Evolutionary conservation across 805 yeast species (phyloP), one percentile per base, ranked within the genome.

Genomic region (Hanseniaspora lindneri): DNA sequence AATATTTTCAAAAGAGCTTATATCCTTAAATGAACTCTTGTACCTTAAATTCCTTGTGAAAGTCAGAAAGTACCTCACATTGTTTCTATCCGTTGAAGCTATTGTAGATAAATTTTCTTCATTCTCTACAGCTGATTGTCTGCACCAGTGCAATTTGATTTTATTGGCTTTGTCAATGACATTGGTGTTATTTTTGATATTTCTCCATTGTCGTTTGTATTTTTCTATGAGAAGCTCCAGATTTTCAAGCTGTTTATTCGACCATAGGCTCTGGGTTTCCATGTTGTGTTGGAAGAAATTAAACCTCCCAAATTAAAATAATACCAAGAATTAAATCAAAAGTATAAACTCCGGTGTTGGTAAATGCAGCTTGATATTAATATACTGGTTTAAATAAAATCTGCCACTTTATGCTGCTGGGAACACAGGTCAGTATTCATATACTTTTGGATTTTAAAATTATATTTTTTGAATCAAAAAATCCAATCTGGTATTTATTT

Each of bases 161-260:
- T 23, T 37, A 17, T 19, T 29, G 5, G 29, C 16, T n/a, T 44
- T 44, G 17, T 36, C 37, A n/a, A 37, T 16, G 17, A 40, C 25
- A n/a, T 30, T 44, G 3, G 41, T 44, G 32, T 44, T 44, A 17
- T 46, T 46, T 20, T 46, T 46, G 16, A 39, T 39, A 33, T 32
- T 44, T 20, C 28, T 39, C 39, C 48, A 49, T 24, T 37, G 39
- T 10, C 39, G 44, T 14, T 43, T 33, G n/a, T 49, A 48, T 11
- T 47, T 32, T 4, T 46, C 47, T 16, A 53, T 39, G 5, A 41
- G 39, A 8, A 53, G 34, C 8, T 39, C 42, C n/a, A 51, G 35
- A 25, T 54, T 54, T 13, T 49, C 46, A 34, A 53, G 7, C 7
- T 33, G 21, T 16, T 33, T 33, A 33, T 33, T 10, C 10, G 37